These are phyloP conservation scores for Trametes pubescens DNA, from an alignment of 1,284 basidiomycete genomes.

Conservation along the genomic window DNA sequence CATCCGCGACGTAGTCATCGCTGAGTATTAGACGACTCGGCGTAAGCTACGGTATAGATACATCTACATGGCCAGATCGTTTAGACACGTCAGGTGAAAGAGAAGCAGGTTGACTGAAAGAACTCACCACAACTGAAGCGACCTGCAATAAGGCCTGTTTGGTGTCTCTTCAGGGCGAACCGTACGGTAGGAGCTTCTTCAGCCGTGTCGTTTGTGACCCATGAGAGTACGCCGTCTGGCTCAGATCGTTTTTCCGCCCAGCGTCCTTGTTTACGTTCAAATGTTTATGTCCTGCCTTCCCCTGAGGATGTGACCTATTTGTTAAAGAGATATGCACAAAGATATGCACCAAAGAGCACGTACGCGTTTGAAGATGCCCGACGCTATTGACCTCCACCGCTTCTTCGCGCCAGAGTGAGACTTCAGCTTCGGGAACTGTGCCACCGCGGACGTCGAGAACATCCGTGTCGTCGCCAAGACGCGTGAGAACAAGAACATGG, in stretches of 20 bases:
- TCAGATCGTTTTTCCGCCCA: constrained; percentile 69
- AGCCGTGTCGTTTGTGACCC: constrained; percentile 67
- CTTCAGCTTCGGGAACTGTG: constrained; percentile 67
- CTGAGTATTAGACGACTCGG: constrained; percentile 17
- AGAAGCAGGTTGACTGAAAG: not conserved
- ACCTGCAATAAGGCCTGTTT: not conserved
- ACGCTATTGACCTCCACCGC: constrained; percentile 74
- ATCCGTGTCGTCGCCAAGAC: constrained; percentile 41
- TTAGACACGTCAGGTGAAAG: constrained; percentile 14
- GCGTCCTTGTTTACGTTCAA: constrained; percentile 74
- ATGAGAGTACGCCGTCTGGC: constrained; percentile 70
- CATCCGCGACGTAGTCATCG: not conserved
- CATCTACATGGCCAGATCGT: constrained; percentile 17
- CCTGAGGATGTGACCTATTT: constrained; percentile 50
- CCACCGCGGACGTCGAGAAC: constrained; percentile 45
- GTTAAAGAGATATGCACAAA: not conserved
- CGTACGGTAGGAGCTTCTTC: constrained; percentile 75
- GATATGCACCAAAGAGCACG: constrained; percentile 37
- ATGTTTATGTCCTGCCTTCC: constrained; percentile 73
- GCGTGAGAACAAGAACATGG: constrained; percentile 37
- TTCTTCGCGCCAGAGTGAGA: constrained; percentile 85
- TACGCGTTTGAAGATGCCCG: constrained; percentile 82
- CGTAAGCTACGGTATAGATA: constrained; percentile 28
- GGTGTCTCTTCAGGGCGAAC: constrained; percentile 49
- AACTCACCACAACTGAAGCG: constrained; percentile 10